Evolutionary conservation across 306 rosid genomes (phyloP), one percentile per base, ranked within the genome.

Genomic region (Arachis hypogaea): DNA sequence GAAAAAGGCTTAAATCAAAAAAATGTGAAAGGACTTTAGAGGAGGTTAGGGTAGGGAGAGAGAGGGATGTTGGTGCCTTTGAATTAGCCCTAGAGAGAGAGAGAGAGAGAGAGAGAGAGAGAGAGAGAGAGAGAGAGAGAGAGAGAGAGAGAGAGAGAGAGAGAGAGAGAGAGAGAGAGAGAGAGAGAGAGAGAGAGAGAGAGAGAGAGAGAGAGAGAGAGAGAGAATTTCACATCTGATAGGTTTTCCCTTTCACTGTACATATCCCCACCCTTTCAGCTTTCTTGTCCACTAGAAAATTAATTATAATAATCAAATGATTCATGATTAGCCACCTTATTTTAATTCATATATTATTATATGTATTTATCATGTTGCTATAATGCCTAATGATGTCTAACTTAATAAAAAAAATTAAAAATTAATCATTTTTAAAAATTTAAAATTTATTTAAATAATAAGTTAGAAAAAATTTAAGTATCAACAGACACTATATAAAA

Each of bases 191-290:
- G 52, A 61, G 44, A 47, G n/a, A 0, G 2, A 11, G 55, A 6
- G 57, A 51, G 16, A 49, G 55, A n/a, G 55, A 49, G n/a, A 10
- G 52, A 61, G 45, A 40, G 70, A 61, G 59, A 44, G 79, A 73
- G 79, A 73, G 74, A 79, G 73, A 74, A 88, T 71, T 85, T 76
- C 84, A 84, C 78, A 73, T 84, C 80, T 62, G 76, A 78, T 82
- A 76, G 77, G 72, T 68, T 77, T 81, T 57, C 75, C 75, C 74
- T 77, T 81, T 62, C 81, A 78, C 74, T 71, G 86, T 80, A 11
- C 18, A 49, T 47, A 10, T 33, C 38, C 4, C 38, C 51, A 2
- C 14, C 14, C 78, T 77, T 76, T 68, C 80, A 77, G 57, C 82
- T 73, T 74, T 83, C 78, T 79, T 77, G 88, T 83, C 86, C 88